Evolutionary conservation across 1,284 basidiomycete genomes (phyloP).

Genomic region (Clitocybe nebularis): DNA sequence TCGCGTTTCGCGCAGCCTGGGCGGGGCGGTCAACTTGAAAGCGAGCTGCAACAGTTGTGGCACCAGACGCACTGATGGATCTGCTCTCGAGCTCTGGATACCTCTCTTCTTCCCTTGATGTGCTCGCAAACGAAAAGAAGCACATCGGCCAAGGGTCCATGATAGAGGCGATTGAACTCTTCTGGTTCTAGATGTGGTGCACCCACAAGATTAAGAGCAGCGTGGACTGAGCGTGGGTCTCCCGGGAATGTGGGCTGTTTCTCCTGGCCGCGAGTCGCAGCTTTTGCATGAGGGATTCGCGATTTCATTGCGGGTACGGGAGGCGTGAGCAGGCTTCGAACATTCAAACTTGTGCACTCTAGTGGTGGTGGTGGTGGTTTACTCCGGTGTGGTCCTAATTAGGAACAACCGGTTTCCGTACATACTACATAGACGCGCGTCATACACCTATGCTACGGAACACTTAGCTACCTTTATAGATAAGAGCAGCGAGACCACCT

Average conservation of each 20-base stretch:
- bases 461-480: background rate
- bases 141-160: conserved; percentile 20
- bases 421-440: too few species aligned
- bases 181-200: conserved; percentile 18
- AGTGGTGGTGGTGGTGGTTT: background rate
- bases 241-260: background rate
- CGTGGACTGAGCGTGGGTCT: conserved; percentile 11
- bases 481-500: background rate
- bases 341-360: background rate
- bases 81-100: conserved; percentile 13
- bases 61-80: conserved; percentile 13
- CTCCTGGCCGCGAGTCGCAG: background rate
- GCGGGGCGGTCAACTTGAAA: too few species aligned
- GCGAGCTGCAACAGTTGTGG: too few species aligned
- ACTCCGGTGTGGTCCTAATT: background rate
- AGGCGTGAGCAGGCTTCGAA: background rate
- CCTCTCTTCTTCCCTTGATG: conserved; percentile 19
- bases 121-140: conserved; percentile 21
- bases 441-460: background rate
- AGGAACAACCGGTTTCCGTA: too few species aligned
- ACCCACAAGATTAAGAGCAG: conserved; percentile 16
- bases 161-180: conserved; percentile 21
- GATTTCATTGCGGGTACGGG: conserved; percentile 6
- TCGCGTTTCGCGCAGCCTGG: conserved; percentile 12
- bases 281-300: conserved; percentile 6